Base-by-base conservation (phyloP, 202 grass and related monocot genomes). In the Alloteropsis angusta region DNA sequence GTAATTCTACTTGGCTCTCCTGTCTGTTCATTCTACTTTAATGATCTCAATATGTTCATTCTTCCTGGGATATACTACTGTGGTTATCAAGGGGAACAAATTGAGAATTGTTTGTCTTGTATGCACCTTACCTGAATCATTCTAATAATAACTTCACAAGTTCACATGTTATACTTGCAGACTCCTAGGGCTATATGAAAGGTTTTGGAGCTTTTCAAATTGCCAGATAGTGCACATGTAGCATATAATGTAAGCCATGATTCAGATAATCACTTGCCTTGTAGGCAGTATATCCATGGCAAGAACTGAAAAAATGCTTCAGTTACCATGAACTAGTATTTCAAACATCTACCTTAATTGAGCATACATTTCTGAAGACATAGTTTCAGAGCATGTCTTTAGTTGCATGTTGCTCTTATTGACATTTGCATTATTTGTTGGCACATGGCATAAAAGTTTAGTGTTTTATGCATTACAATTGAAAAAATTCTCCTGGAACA, bases 151-250 rank as follows among this genome's bases (percentile, higher is more conserved):
- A 59, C 23, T 58, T 65, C 22, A 52, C 48, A 52, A 72, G 30
- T 58, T 65, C 22, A 52, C 48, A 52, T 77, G 30, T 16, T 47
- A 59, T 71, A 25, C 38, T 78, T 87, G 58, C 49, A 82, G 73
- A 83, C 22, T 57, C 13, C 38, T 11, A 72, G 17, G 1, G 32
- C 16, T 14, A 69, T 35, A 1, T 58, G 39, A 44, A 48, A 14
- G 62, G 45, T 65, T 72, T 63, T 79, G 75, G 38, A 72, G 47
- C 18, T 65, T 62, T 49, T 4, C 41, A 28, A 19, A 63, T 75
- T 75, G 63, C 38, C 19, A 39, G 58, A 60, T n/a, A 68, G 16
- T 34, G 23, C 16, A 0, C 6, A 16, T 53, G 18, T 12, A 10
- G 0, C 0, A 10, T 39, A 74, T 61, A 46, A 75, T 25, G 39